Evolutionary conservation across 345 rosid genomes (phyloP), one percentile per base, ranked within the genome.

Genomic region (Carallia pectinifolia): DNA sequence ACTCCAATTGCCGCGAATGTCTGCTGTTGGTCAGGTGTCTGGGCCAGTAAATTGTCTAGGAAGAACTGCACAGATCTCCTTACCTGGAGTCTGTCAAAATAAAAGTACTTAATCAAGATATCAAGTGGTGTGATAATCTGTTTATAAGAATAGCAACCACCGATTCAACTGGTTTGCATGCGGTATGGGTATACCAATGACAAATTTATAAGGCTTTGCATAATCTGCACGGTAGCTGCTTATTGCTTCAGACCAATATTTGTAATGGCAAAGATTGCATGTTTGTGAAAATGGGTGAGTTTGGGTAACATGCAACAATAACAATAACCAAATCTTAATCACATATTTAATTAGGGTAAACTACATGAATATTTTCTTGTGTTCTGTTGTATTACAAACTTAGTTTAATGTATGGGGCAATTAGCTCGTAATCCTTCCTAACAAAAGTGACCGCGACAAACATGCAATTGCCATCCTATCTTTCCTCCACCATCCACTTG

Each of bases 51-150:
- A 77, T 90, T 91, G 84, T 94, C 86, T 87, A 91, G 79, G 87
- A 91, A 90, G 75, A 83, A 94, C 74, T 91, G 95, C 64, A 94
- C 90, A n/a, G 98, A 89, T 74, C 98, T 90, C 80, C 96, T 90
- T 75, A 94, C 98, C 98, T 94, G 67, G 52, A 48, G 67, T 37
- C 74, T 19, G 61, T 69, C 53, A 53, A 18, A 60, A 39, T 52
- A 23, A 52, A 54, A 58, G 15, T 6, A 23, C 59, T 50, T 1
- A 53, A 48, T 23, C 10, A 13, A 39, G 39, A 19, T 23, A 40
- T 8, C 47, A 55, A 65, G 17, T 58, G n/a, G 3, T 64, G 18
- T 23, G n/a, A 64, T 48, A 50, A 30, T 13, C 18, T 23, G 13
- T 53, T 18, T n/a, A 31, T 19, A 53, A 33, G 44, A n/a, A 29